phyloP scores from a whole-genome alignment of 2,329 filamentous ascomycete genomes.

The Neodidymelliopsis sp. region DNA sequence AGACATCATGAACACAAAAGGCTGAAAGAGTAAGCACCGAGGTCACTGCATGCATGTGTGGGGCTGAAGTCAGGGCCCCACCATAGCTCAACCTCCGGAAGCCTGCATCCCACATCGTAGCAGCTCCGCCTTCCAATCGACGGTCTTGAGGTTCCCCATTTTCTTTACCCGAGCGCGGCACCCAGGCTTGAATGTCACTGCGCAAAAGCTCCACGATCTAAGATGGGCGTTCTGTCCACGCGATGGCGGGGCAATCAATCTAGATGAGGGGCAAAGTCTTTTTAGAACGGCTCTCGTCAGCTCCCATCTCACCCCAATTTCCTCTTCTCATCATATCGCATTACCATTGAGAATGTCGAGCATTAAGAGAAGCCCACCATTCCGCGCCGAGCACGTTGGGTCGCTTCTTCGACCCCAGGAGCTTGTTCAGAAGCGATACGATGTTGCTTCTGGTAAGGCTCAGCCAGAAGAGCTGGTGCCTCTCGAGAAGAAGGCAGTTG shows the following conservation, averaged over 20 bases:
- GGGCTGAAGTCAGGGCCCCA: constrained; percentile 27
- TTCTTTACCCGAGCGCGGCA: constrained; percentile 19
- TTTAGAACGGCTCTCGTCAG: constrained; percentile 6
- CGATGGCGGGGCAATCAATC: constrained; percentile 31
- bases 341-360: constrained; percentile 44
- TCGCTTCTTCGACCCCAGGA: constrained; percentile 71
- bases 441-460: constrained; percentile 61
- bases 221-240: constrained; percentile 22
- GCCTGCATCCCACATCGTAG: constrained; percentile 30
- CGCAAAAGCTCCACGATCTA: constrained; percentile 17
- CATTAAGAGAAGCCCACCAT: constrained; percentile 60
- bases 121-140: constrained; percentile 32
- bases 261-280: constrained; percentile 34
- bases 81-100: constrained; percentile 24
- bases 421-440: constrained; percentile 66
- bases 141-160: constrained; percentile 9
- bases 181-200: constrained; percentile 16
- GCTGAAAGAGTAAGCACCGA: not conserved
- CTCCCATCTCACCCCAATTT: constrained; percentile 8
- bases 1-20: too few species aligned
- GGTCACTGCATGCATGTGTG: constrained; percentile 1
- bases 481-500: constrained; percentile 71
- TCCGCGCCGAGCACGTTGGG: constrained; percentile 76
- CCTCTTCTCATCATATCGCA: constrained; percentile 9
- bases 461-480: constrained; percentile 55